Evolutionary conservation across 768 basidiomycete species (phyloP), one percentile per base, ranked within the genome.

Genomic region (Naematelia aurantialba): DNA sequence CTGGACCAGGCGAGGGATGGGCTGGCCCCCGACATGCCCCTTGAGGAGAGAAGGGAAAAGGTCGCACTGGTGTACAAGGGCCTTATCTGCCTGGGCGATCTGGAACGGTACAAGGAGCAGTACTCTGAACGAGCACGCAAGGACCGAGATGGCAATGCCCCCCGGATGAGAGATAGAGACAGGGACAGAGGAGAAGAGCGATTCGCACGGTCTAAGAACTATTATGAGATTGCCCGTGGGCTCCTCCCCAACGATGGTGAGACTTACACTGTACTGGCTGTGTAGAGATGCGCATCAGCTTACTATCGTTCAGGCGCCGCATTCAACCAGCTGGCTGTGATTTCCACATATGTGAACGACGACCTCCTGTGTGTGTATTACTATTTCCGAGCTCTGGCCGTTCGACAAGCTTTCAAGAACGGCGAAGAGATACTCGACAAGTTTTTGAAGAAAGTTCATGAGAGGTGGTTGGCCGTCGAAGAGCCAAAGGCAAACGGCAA

Each of bases 261-360:
- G 76, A 68, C 22, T 13, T 39, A n/a, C n/a, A n/a, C n/a, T n/a
- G n/a, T n/a, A n/a, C n/a, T n/a, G n/a, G n/a, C n/a, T n/a, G n/a
- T n/a, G n/a, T n/a, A n/a, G n/a, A n/a, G n/a, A n/a, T n/a, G n/a
- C n/a, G n/a, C n/a, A n/a, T n/a, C n/a, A n/a, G n/a, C n/a, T n/a
- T n/a, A n/a, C n/a, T n/a, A n/a, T n/a, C n/a, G n/a, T 19, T 3
- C 56, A 76, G 78, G 79, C 5, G 93, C 97, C 70, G 84, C 96
- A 0, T 94, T 88, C 19, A 94, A 98, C 74, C 96, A 98, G 76
- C 85, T 98, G 19, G 96, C 94, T 3, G 93, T 97, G 60, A 83
- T 97, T 29, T 84, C 91, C 1, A 85, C 87, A 3, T 93, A 96
- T 75, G 82, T 87, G 66, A 82, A 83, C 61, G 91, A 98, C 77